phyloP scores from a whole-genome alignment of 768 basidiomycete genomes.

The Antrodiella citrinella region DNA sequence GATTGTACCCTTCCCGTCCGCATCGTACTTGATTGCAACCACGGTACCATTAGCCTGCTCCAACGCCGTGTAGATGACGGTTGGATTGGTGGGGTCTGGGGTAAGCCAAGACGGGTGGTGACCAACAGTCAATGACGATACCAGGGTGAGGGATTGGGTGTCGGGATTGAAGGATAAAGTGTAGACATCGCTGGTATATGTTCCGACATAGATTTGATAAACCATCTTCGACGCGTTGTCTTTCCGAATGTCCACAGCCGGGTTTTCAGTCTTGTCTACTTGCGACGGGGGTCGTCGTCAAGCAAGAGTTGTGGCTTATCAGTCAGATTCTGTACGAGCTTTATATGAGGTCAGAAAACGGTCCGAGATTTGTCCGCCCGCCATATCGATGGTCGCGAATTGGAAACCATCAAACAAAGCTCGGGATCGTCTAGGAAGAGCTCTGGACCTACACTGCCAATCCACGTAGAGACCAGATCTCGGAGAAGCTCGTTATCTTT shows the following conservation, averaged over 20 bases:
- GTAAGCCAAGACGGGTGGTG: slow-evolving; percentile 74
- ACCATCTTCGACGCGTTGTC: slow-evolving; percentile 11
- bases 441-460: background rate
- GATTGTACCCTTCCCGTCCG: slow-evolving; percentile 43
- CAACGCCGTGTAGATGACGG: slow-evolving; percentile 56
- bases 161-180: slow-evolving; percentile 57
- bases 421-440: background rate
- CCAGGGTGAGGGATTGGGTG: slow-evolving; percentile 34
- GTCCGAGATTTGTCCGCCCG: background rate
- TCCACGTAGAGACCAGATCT: background rate
- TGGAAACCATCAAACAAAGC: background rate
- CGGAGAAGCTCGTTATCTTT: background rate
- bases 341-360: background rate
- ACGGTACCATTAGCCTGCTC: slow-evolving; percentile 63
- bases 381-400: background rate
- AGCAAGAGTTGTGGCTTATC: background rate
- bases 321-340: background rate
- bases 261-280: background rate
- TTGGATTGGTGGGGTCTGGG: slow-evolving; percentile 44
- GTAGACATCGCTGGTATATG: slow-evolving; percentile 56
- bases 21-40: slow-evolving; percentile 48
- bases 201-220: slow-evolving; percentile 47
- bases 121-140: slow-evolving; percentile 42
- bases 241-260: no score
- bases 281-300: background rate